A percentile compares a stretch with the other conserved stretches of the same genome.
Conservation (phyloP, 495 filamentous ascomycete genomes). For the Podospora bellae-mahoneyi region DNA sequence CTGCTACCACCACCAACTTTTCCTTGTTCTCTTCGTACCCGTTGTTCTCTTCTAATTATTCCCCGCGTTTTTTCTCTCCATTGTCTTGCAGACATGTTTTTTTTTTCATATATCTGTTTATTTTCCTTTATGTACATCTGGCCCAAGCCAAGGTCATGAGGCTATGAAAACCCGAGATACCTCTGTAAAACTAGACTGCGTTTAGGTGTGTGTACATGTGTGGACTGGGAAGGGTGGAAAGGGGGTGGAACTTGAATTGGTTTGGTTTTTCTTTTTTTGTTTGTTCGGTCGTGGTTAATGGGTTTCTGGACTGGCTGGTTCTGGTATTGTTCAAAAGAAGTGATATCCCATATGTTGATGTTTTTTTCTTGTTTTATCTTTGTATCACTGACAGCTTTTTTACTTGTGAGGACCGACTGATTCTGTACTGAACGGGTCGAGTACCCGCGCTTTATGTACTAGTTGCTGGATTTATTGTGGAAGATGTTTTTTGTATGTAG, state of each 20-base stretch:
- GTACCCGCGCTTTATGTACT: background rate
- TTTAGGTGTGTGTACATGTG: background rate
- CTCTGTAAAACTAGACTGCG: slow-evolving; percentile 18
- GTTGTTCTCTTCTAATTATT: slow-evolving; percentile 13
- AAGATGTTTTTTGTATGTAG: background rate
- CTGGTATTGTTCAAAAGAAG: slow-evolving; percentile 11
- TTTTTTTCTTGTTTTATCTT: background rate
- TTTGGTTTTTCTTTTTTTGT: slow-evolving; percentile 1
- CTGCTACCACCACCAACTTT: background rate
- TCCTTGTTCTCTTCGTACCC: background rate
- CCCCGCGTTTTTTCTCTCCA: slow-evolving; percentile 3
- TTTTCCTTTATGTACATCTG: slow-evolving; percentile 6
- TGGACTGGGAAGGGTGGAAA: slow-evolving; percentile 3
- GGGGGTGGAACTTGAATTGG: background rate
- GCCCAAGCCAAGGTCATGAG: slow-evolving; percentile 16
- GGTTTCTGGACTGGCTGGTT: slow-evolving; percentile 7
- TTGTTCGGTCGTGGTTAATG: background rate
- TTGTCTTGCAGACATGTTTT: slow-evolving; percentile 16
- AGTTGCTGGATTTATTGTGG: background rate
- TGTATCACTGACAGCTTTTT: background rate
- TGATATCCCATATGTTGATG: background rate
- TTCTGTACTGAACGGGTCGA: background rate
- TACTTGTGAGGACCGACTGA: background rate
- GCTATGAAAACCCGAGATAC: slow-evolving; percentile 36
- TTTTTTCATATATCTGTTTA: slow-evolving; percentile 17